Evolutionary conservation across 257 asterid species (phyloP).

Genomic region (Nemophila menziesii): DNA sequence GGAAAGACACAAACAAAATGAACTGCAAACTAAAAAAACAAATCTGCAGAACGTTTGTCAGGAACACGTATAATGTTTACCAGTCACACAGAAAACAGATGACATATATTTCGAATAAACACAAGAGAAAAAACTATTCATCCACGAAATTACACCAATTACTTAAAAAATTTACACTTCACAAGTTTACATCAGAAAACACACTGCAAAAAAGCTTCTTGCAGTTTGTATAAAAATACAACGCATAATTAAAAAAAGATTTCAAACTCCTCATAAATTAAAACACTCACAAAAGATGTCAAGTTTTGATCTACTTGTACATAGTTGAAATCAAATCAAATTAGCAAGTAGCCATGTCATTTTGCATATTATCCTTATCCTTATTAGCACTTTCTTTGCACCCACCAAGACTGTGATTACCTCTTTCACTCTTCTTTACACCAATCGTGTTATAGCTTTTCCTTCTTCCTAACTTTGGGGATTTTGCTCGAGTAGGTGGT

Average conservation of each 20-base stretch:
- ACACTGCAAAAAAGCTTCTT: constrained; percentile 15
- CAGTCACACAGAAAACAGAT: too few relatives aligned
- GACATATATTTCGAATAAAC: too few relatives aligned
- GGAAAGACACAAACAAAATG: too few relatives aligned
- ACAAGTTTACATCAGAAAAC: constrained; percentile 21
- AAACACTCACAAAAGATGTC: constrained; percentile 22
- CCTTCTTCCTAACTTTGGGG: constrained; percentile 66
- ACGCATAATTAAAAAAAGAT: constrained; percentile 16
- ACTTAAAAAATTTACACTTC: constrained; percentile 45
- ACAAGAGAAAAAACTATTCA: constrained; percentile 14
- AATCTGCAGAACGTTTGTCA: too few relatives aligned
- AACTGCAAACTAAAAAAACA: too few relatives aligned
- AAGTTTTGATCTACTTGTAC: constrained; percentile 17
- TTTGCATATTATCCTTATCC: constrained; percentile 15
- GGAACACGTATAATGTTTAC: too few relatives aligned
- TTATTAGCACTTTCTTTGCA: constrained; percentile 25
- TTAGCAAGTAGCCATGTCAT: constrained; percentile 16
- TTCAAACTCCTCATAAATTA: constrained; percentile 21
- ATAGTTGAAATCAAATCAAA: constrained; percentile 23
- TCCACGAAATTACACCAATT: constrained; percentile 13
- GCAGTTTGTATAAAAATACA: constrained; percentile 16
- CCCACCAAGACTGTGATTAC: constrained; percentile 23
- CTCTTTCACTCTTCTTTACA: constrained; percentile 18
- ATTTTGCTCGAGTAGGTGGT: constrained; percentile 73
- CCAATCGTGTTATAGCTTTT: constrained; percentile 38